Conservation (phyloP, 1,284 basidiomycete species). For the Pseudozyma tsukubaensis region DNA sequence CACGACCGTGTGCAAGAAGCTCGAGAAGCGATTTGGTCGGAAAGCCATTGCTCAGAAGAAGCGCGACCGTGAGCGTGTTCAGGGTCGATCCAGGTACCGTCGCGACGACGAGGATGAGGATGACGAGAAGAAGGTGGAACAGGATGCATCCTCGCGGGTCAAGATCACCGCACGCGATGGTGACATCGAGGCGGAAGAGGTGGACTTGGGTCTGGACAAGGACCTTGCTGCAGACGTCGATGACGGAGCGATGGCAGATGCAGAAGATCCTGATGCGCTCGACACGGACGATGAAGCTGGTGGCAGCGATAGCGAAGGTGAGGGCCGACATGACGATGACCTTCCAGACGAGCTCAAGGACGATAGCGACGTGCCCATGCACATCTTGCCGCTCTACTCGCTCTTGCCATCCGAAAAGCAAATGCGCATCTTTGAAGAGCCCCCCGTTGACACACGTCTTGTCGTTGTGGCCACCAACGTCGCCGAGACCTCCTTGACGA, state of each 20-base stretch:
- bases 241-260: conserved; percentile 66
- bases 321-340: conserved; percentile 49
- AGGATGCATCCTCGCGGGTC: conserved; percentile 16
- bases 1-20: conserved; percentile 75
- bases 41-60: conserved; percentile 74
- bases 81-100: conserved; percentile 20
- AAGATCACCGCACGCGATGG: conserved; percentile 42
- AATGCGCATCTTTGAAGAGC: conserved; percentile 78
- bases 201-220: conserved; percentile 76
- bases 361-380: conserved; percentile 67
- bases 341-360: conserved; percentile 55
- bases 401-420: conserved; percentile 79
- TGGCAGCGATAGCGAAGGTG: conserved; percentile 28
- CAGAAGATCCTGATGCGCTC: conserved; percentile 70
- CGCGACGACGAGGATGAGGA: conserved; percentile 21
- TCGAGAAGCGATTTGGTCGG: conserved; percentile 82
- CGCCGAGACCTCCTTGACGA: conserved; percentile 82
- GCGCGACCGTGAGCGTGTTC: conserved; percentile 33
- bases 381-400: conserved; percentile 81
- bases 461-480: conserved; percentile 83
- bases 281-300: conserved; percentile 56
- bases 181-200: conserved; percentile 82
- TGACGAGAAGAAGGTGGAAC: conserved; percentile 31
- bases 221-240: conserved; percentile 72
- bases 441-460: conserved; percentile 76